Percentiles rank a stretch among this genome's conserved stretches.
These are phyloP conservation scores for Suillus cothurnatus DNA, from an alignment of 768 basidiomycete genomes.

Conservation along the genomic window DNA sequence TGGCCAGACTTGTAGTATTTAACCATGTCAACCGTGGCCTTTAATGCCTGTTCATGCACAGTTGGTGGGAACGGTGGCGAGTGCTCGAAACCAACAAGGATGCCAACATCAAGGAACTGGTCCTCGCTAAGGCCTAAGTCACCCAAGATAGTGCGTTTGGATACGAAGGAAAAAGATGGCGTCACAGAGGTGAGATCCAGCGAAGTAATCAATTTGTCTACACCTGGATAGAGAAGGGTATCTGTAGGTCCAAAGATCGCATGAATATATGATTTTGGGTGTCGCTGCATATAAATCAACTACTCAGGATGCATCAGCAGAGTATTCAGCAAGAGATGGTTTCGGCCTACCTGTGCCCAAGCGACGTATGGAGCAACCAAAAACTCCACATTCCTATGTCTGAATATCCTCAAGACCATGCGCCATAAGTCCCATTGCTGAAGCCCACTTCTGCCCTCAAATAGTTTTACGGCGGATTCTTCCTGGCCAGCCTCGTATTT, in stretches of 20 bases:
- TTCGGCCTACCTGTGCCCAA: constrained; percentile 84
- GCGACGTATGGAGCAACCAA: constrained; percentile 94
- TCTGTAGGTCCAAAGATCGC: constrained; percentile 92
- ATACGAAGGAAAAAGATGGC: constrained; percentile 81
- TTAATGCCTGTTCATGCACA: constrained; percentile 77
- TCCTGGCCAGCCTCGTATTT: constrained; percentile 93
- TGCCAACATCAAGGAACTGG: constrained; percentile 92
- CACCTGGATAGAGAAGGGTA: constrained; percentile 81
- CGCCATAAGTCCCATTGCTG: constrained; percentile 94
- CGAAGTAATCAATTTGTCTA: constrained; percentile 89
- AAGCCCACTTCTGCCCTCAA: constrained; percentile 73
- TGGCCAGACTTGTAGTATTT: constrained; percentile 91
- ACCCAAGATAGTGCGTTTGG: constrained; percentile 73
- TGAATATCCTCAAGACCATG: constrained; percentile 88
- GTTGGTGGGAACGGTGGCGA: constrained; percentile 82
- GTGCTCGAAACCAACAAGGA: constrained; percentile 88
- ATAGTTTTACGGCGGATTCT: constrained; percentile 83
- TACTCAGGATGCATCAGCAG: constrained; percentile 35
- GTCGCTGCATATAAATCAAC: constrained; percentile 94
- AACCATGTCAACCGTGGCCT: constrained; percentile 89
- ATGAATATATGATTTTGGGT: constrained; percentile 92
- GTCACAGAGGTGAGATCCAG: constrained; percentile 71
- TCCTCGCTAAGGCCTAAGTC: constrained; percentile 75
- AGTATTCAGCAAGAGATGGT: not conserved
- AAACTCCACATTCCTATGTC: constrained; percentile 94